Evolutionary conservation across 768 basidiomycete species (phyloP).

Genomic region (Termitomyces sp.): DNA sequence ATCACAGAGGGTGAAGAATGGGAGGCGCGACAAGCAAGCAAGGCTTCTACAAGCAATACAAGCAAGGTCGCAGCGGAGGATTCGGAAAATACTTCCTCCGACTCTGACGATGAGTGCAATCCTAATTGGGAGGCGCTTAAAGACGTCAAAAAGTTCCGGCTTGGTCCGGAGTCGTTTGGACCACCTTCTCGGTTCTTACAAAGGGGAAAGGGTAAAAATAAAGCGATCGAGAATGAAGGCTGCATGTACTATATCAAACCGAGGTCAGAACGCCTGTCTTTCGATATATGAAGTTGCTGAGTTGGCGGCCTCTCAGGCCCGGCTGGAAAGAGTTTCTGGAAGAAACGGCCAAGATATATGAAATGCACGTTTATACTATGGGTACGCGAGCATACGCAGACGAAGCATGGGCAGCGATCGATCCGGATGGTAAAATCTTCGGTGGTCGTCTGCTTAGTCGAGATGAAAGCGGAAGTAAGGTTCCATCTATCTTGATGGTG

Average conservation of each 20-base stretch:
- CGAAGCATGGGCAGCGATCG: conserved; percentile 90
- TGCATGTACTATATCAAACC: conserved; percentile 99
- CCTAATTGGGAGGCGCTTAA: conserved; percentile 91
- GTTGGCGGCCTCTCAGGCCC: conserved; percentile 43
- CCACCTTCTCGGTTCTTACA: conserved; percentile 30
- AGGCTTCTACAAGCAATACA: conserved; percentile 26
- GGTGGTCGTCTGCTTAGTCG: conserved; percentile 85
- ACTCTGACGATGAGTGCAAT: conserved; percentile 63
- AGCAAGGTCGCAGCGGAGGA: conserved; percentile 25
- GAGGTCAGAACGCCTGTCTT: conserved; percentile 46
- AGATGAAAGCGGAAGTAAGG: conserved; percentile 95
- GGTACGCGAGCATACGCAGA: conserved; percentile 96
- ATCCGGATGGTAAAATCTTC: conserved; percentile 82
- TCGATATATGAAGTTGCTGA: not conserved
- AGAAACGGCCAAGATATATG: conserved; percentile 71
- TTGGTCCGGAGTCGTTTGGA: conserved; percentile 74
- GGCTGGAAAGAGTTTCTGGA: conserved; percentile 79
- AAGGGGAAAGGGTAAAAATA: conserved; percentile 53
- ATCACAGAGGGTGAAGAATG: conserved; percentile 79
- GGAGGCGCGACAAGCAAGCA: conserved; percentile 55
- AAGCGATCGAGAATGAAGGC: conserved; percentile 66
- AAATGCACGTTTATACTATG: conserved; percentile 99
- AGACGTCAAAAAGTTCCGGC: conserved; percentile 85
- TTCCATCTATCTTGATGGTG: not conserved
- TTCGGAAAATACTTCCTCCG: conserved; percentile 34